Evolutionary conservation across 2,329 filamentous ascomycete species (phyloP).

Genomic region (Diplodia corticola): DNA sequence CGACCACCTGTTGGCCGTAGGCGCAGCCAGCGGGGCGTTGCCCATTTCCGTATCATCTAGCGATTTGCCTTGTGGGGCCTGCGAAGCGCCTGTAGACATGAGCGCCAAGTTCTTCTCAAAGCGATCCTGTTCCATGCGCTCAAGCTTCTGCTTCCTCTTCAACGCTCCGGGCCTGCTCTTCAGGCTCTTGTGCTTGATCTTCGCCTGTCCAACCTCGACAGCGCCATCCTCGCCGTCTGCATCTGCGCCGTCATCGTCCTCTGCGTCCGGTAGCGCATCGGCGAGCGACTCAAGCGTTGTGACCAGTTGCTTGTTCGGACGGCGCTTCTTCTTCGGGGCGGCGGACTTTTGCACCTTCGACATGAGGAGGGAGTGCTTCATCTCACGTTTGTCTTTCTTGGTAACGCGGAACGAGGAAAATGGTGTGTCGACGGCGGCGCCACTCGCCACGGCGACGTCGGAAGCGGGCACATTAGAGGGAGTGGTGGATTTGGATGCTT

Average conservation of each 20-base stretch:
- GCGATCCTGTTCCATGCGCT: slow-evolving; percentile 76
- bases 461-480: not conserved
- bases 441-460: slow-evolving; percentile 40
- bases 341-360: slow-evolving; percentile 68
- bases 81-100: slow-evolving; percentile 53
- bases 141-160: slow-evolving; percentile 79
- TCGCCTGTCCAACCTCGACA: slow-evolving; percentile 53
- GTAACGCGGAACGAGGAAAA: slow-evolving; percentile 62
- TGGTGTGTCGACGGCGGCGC: slow-evolving; percentile 36
- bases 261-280: slow-evolving; percentile 73
- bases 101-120: slow-evolving; percentile 83
- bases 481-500: slow-evolving; percentile 27
- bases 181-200: slow-evolving; percentile 72
- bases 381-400: slow-evolving; percentile 80
- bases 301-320: slow-evolving; percentile 75
- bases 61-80: slow-evolving; percentile 25
- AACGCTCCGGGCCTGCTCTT: slow-evolving; percentile 74
- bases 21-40: slow-evolving; percentile 21
- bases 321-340: slow-evolving; percentile 59
- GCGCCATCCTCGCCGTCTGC: slow-evolving; percentile 32
- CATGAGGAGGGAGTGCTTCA: slow-evolving; percentile 79
- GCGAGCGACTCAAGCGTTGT: slow-evolving; percentile 73
- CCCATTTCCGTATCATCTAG: slow-evolving; percentile 12
- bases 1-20: slow-evolving; percentile 62
- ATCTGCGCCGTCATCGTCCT: slow-evolving; percentile 42